Conservation (phyloP, 2,329 filamentous ascomycete genomes). For the Botrytis medusae region DNA sequence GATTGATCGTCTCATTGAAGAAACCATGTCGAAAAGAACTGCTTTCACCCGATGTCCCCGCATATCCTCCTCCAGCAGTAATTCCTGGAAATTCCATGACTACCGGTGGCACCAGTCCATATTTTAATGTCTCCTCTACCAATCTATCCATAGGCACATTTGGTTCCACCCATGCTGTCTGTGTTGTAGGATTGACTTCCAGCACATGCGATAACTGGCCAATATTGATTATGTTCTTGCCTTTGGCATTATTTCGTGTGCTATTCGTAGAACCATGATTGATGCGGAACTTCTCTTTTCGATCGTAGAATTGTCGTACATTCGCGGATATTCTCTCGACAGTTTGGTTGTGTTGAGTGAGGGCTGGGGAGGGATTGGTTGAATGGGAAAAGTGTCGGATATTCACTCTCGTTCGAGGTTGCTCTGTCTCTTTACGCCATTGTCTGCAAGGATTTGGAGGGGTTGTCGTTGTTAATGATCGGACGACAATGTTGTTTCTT, state of each 20-base stretch:
- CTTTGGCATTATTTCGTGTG: constrained; percentile 46
- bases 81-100: constrained; percentile 74
- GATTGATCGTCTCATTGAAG: constrained; percentile 62
- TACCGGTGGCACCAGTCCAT: constrained; percentile 60
- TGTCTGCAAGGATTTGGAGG: neutral
- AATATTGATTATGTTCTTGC: constrained; percentile 48
- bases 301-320: constrained; percentile 49
- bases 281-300: constrained; percentile 52
- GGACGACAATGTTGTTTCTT: neutral
- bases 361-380: constrained; percentile 14
- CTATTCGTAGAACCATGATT: constrained; percentile 58
- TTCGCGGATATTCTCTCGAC: constrained; percentile 48
- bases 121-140: constrained; percentile 54
- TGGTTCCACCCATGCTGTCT: constrained; percentile 59
- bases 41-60: constrained; percentile 66
- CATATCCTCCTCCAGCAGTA: constrained; percentile 65
- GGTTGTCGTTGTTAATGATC: neutral
- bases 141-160: constrained; percentile 69
- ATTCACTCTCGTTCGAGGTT: neutral
- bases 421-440: neutral
- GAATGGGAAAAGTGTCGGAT: neutral
- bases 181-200: constrained; percentile 43
- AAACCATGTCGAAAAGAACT: constrained; percentile 65
- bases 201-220: constrained; percentile 49
- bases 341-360: constrained; percentile 42